Evolutionary conservation across 2,329 filamentous ascomycete genomes (phyloP), one percentile per base, ranked within the genome.

Genomic region (Claviceps sp.): DNA sequence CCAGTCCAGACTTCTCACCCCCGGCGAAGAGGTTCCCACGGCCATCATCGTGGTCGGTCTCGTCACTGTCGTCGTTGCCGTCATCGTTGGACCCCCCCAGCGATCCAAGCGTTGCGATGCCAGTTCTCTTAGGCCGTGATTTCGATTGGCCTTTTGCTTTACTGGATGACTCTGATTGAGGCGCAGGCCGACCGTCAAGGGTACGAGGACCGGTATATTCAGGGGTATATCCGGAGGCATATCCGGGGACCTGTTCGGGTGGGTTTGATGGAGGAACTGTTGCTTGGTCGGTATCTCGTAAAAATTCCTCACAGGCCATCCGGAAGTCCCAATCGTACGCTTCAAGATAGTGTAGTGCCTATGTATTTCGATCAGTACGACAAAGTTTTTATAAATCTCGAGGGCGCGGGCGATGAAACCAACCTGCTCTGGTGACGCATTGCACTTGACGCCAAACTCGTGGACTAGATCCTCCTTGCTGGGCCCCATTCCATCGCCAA

Each of bases 1-100:
- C 82, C 46, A 85, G 66, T 0, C 79, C 82, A 34, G 87, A 91
- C 74, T 93, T 93, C 69, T 91, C 88, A 37, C 88, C 88, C 49
- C 88, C 88, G 20, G 88, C 84, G 66, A 90, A 93, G 56, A 90
- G 71, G 62, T 93, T 86, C 55, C 81, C 72, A 6, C 74, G 73
- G 26, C 75, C 73, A 56, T 81, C 76, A 38, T 78, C 72, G 30
- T 82, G 78, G 1, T 83, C 74, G 1, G 76, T 70, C 2, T 76
- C 71, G 1, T 75, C 72, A 24, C 75, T 70, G 7, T 76, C 77
- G 3, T 78, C 75, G n/a, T 84, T 77, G 49, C 81, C 77, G 18
- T 78, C 72, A 30, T 76, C 74, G 47, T 79, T 71, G 16, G 60
- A 59, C 37, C 69, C 41, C 13, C 59, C 40, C 68, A 83, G 58